Evolutionary conservation across 2,329 filamentous ascomycete genomes (phyloP).

Genomic region (Pyricularia pennisetigena): DNA sequence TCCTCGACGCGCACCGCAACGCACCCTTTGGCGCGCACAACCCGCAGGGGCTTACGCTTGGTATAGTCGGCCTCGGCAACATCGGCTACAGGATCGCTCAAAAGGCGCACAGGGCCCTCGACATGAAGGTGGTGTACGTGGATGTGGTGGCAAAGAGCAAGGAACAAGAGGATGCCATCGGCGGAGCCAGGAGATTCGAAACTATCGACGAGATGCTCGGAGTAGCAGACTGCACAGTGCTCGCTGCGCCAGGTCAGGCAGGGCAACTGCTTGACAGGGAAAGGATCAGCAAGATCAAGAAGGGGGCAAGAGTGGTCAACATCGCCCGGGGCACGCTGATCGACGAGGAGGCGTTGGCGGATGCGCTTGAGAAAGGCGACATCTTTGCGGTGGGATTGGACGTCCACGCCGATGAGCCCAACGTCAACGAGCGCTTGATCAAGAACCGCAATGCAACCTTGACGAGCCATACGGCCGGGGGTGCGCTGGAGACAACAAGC

Average conservation of each 20-base stretch:
- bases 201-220: slow-evolving; percentile 33
- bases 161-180: slow-evolving; percentile 34
- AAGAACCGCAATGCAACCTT: slow-evolving; percentile 26
- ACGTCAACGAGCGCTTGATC: slow-evolving; percentile 26
- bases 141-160: slow-evolving; percentile 31
- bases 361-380: slow-evolving; percentile 33
- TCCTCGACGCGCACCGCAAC: background rate
- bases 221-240: slow-evolving; percentile 35
- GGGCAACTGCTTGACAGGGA: slow-evolving; percentile 29
- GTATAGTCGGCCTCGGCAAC: slow-evolving; percentile 50
- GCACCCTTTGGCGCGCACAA: slow-evolving; percentile 22
- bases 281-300: slow-evolving; percentile 37
- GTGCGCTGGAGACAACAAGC: slow-evolving; percentile 40
- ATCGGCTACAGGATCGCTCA: slow-evolving; percentile 42
- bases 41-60: slow-evolving; percentile 41
- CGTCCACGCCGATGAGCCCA: slow-evolving; percentile 41
- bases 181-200: background rate
- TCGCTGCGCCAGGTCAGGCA: slow-evolving; percentile 37
- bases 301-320: slow-evolving; percentile 41
- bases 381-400: slow-evolving; percentile 37
- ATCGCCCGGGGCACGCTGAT: slow-evolving; percentile 44
- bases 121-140: slow-evolving; percentile 46
- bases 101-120: slow-evolving; percentile 41
- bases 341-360: slow-evolving; percentile 36
- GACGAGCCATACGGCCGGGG: slow-evolving; percentile 44